Conservation (phyloP, 2,329 filamentous ascomycete genomes). For the Alternaria dauci region DNA sequence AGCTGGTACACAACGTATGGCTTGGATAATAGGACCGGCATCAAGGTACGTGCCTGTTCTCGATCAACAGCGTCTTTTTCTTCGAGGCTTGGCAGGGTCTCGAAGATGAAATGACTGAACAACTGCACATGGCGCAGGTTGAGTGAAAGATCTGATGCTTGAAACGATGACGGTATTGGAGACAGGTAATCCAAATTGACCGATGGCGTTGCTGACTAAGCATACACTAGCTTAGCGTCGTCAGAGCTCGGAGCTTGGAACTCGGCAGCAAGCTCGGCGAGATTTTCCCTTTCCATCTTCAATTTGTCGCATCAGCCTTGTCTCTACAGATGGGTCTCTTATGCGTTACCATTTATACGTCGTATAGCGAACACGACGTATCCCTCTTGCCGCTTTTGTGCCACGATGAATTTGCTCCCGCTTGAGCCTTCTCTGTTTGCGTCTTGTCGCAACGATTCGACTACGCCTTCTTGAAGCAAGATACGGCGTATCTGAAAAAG, state of each 20-base stretch:
- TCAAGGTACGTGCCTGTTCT: conserved; percentile 7
- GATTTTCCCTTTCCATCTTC: not conserved
- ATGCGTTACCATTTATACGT: not conserved
- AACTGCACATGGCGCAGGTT: conserved; percentile 34
- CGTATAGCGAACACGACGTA: not conserved
- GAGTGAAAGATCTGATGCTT: conserved; percentile 4
- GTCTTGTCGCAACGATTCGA: not conserved
- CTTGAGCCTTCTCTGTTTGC: too few species aligned
- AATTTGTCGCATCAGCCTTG: not conserved
- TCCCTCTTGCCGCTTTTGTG: not conserved
- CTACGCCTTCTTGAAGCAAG: not conserved
- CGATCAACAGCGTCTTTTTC: not conserved
- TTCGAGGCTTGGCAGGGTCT: conserved; percentile 19
- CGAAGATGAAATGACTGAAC: conserved; percentile 28
- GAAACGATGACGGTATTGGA: conserved; percentile 2
- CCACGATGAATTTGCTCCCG: not conserved
- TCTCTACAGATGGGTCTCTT: not conserved
- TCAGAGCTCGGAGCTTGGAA: not conserved
- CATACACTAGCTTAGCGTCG: not conserved
- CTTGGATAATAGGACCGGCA: not conserved
- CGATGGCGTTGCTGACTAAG: conserved; percentile 6
- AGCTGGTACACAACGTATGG: not conserved
- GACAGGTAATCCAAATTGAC: conserved; percentile 6
- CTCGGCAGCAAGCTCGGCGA: not conserved
- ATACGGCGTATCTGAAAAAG: not conserved